Evolutionary conservation across 768 basidiomycete genomes (phyloP), one percentile per base, ranked within the genome.

Genomic region (Tylopilus subfusipes): DNA sequence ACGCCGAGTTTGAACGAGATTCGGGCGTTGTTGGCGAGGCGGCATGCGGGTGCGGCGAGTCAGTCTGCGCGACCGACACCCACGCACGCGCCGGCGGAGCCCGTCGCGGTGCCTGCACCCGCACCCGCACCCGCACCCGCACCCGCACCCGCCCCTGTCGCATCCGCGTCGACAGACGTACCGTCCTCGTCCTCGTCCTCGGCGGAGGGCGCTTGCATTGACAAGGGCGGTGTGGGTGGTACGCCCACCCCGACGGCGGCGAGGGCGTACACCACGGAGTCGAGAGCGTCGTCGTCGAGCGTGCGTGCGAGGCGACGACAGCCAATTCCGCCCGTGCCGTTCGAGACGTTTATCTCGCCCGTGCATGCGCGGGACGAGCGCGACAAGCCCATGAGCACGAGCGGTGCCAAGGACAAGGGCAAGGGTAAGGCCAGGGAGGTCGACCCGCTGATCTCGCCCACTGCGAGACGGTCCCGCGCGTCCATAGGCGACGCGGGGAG

Each of bases 271-370:
- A 16, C 18, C 14, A 2, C 18, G 5, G 55, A 52, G 7, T 42
- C 34, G 16, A 25, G 36, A 4, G 14, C 34, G 16, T 40, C 45
- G 6, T 52, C 19, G 10, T 52, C 33, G 8, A 50, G 36, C 1
- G 39, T 24, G 8, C 42, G 18, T 9, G 34, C 52, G 22, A 50
- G 29, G 47, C 48, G 50, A 24, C 56, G 31, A 21, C 38, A 42
- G 5, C 4, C 11, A 1, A 6, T 29, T 12, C 4, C 56, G 19
- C 34, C 38, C 13, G 21, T 50, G 10, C 53, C 61, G 8, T 68
- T 68, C 11, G 54, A 62, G 29, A 59, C 50, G 7, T 68, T 64
- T 42, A 67, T 68, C 11, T 68, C 67, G 16, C 62, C 62, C 5
- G 42, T 34, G 10, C 52, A 48, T 24, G 2, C 50, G 36, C 31